These are phyloP conservation scores for Oidiodendron maius DNA, from an alignment of 495 filamentous ascomycete genomes.

Conservation along the genomic window DNA sequence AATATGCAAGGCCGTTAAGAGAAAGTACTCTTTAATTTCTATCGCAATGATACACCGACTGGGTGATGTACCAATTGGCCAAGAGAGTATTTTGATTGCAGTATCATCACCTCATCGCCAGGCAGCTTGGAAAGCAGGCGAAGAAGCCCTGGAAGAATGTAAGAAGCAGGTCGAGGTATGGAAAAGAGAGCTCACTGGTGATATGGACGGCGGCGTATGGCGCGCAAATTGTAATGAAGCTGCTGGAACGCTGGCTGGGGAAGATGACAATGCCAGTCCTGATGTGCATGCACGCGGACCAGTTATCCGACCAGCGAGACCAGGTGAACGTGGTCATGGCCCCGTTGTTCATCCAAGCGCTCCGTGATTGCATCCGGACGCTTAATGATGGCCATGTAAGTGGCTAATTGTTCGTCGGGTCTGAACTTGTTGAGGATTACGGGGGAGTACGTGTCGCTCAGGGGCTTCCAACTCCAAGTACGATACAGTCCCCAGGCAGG, in stretches of 20 bases:
- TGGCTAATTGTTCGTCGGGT: too few species aligned
- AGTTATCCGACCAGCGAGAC: slow-evolving; percentile 10
- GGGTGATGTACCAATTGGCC: slow-evolving; percentile 75
- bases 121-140: slow-evolving; percentile 82
- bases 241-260: slow-evolving; percentile 27
- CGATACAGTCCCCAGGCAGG: too few species aligned
- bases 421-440: too few species aligned
- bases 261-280: slow-evolving; percentile 4
- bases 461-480: too few species aligned
- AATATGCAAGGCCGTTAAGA: slow-evolving; percentile 56
- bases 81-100: slow-evolving; percentile 89
- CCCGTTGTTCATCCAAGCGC: slow-evolving; percentile 9
- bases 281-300: slow-evolving; percentile 11
- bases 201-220: slow-evolving; percentile 71
- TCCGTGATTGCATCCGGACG: not conserved
- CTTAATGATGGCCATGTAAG: not conserved
- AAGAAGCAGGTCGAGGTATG: slow-evolving; percentile 88
- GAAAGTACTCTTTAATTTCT: slow-evolving; percentile 55
- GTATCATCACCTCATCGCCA: slow-evolving; percentile 81
- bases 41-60: slow-evolving; percentile 85
- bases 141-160: slow-evolving; percentile 82
- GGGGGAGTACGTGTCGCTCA: too few species aligned
- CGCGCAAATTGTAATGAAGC: slow-evolving; percentile 81
- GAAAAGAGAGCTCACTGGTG: slow-evolving; percentile 89
- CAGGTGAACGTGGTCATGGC: slow-evolving; percentile 17